These are phyloP conservation scores for Cyclotella baltica DNA, from an alignment of 108 stramenopile genomes.

Conservation along the genomic window DNA sequence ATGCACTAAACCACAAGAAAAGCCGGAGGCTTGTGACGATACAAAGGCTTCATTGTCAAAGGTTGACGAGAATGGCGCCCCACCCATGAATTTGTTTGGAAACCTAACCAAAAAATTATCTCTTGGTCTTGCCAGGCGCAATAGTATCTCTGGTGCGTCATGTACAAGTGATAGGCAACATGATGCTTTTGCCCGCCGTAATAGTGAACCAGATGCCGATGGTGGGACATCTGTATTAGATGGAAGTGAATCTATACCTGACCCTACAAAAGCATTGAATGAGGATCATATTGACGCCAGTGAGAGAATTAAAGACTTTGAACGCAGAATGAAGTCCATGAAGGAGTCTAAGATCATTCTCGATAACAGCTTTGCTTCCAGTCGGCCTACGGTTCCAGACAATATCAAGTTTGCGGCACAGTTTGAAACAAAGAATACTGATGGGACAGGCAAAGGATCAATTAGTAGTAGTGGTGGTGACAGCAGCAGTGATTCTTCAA, in stretches of 20 bases:
- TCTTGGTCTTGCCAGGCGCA: too few relatives aligned
- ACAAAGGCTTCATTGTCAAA: neutral
- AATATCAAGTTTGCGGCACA: constrained; percentile 5
- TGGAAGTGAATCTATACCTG: neutral
- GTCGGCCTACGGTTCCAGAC: neutral
- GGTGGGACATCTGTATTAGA: neutral
- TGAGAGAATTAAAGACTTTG: constrained; percentile 13
- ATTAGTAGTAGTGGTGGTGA: neutral
- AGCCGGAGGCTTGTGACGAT: neutral
- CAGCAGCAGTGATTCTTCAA: neutral
- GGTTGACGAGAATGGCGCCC: neutral
- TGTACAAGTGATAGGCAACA: neutral
- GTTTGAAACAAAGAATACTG: neutral
- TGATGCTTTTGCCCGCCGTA: neutral
- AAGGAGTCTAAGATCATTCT: neutral
- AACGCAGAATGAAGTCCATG: constrained; percentile 7
- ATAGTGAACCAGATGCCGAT: neutral
- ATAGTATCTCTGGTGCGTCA: too few relatives aligned
- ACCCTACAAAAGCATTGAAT: neutral
- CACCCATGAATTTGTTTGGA: too few relatives aligned
- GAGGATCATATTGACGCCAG: constrained; percentile 3
- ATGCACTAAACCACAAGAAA: neutral
- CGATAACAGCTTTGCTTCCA: constrained; percentile 1
- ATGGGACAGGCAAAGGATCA: neutral
- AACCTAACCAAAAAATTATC: too few relatives aligned